Evolutionary conservation across 2,329 filamentous ascomycete species (phyloP).

Genomic region (Tolypocladium guangdongense): DNA sequence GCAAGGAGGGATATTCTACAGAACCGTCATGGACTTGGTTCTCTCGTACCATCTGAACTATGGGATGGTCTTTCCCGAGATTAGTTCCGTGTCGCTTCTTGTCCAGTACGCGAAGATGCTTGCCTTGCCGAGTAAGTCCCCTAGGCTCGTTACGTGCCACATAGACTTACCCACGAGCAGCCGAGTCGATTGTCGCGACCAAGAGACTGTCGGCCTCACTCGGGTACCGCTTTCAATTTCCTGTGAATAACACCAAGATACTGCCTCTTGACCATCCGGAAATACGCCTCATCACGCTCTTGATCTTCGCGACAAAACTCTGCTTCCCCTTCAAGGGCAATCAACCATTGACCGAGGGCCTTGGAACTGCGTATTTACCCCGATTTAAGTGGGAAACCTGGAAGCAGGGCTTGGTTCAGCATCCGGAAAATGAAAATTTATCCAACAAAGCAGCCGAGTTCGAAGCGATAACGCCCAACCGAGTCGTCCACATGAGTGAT

Average conservation of each 20-base stretch:
- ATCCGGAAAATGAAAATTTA: constrained; percentile 6
- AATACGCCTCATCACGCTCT: constrained; percentile 55
- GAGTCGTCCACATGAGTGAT: constrained; percentile 51
- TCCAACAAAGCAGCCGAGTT: constrained; percentile 22
- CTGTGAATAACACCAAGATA: constrained; percentile 31
- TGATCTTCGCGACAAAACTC: constrained; percentile 70
- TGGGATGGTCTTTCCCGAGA: constrained; percentile 56
- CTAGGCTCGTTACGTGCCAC: too few species aligned
- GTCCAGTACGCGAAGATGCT: constrained; percentile 61
- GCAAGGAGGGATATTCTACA: constrained; percentile 50
- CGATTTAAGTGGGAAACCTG: constrained; percentile 63
- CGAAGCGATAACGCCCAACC: constrained; percentile 44
- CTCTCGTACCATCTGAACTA: constrained; percentile 57
- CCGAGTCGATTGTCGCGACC: constrained; percentile 35
- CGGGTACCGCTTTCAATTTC: constrained; percentile 43
- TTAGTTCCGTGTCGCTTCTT: constrained; percentile 60
- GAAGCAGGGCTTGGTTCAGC: constrained; percentile 36
- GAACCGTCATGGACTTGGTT: constrained; percentile 48
- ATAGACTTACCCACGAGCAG: constrained; percentile 27
- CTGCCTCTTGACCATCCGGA: constrained; percentile 58
- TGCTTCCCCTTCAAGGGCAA: constrained; percentile 61
- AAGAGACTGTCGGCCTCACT: constrained; percentile 36
- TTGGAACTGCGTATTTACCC: constrained; percentile 6
- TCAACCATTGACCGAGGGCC: constrained; percentile 23
- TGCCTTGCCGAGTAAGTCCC: constrained; percentile 56